Percentiles rank a stretch among this genome's conserved stretches.
These are phyloP conservation scores for Daldinia eschscholtzii DNA, from an alignment of 2,329 filamentous ascomycete genomes.

Conservation along the genomic window DNA sequence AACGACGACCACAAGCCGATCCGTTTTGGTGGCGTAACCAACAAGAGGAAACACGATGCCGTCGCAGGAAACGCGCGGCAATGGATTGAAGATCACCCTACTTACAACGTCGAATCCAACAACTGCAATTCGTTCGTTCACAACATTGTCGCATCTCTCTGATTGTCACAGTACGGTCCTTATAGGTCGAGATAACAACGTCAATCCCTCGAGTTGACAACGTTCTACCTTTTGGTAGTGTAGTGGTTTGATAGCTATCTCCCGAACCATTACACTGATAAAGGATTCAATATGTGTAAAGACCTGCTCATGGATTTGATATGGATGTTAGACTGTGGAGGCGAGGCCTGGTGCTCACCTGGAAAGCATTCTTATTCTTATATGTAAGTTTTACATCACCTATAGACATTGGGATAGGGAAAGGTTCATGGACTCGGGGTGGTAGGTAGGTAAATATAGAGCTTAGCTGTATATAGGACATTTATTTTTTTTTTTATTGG, in stretches of 20 bases:
- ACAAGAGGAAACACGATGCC: constrained; percentile 16
- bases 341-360: background rate
- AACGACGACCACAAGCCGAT: constrained; percentile 9
- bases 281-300: background rate
- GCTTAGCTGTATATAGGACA: background rate
- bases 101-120: constrained; percentile 32
- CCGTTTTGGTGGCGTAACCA: constrained; percentile 25
- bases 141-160: background rate
- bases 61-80: constrained; percentile 10
- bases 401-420: background rate
- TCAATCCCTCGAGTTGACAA: too few relatives aligned
- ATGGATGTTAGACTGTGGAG: background rate
- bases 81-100: constrained; percentile 16
- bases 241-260: too few relatives aligned
- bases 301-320: background rate
- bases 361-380: background rate
- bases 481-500: background rate
- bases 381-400: background rate
- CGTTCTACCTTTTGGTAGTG: too few relatives aligned
- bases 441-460: background rate
- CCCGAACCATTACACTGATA: too few relatives aligned
- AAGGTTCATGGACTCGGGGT: background rate
- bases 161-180: too few relatives aligned
- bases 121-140: constrained; percentile 35
- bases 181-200: too few relatives aligned